Conservation (phyloP, 805 yeast species). For the Metschnikowia reukaufii region DNA sequence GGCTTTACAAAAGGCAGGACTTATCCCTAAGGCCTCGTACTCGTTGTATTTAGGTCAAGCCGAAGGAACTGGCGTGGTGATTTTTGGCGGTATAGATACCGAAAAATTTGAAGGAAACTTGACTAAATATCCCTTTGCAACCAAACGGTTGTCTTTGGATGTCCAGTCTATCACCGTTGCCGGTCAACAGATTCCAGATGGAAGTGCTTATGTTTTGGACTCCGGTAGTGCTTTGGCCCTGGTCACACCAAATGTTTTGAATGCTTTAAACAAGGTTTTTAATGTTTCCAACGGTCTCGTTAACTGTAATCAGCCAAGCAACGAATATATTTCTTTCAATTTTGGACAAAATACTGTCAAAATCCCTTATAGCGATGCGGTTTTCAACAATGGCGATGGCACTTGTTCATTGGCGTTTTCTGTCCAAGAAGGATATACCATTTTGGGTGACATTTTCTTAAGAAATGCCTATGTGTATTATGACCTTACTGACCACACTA, state of each 20-base stretch:
- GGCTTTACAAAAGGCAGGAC: slow-evolving; percentile 56
- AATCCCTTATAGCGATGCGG: slow-evolving; percentile 14
- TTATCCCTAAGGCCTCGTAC: slow-evolving; percentile 55
- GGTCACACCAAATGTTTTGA: slow-evolving; percentile 8
- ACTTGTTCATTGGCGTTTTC: slow-evolving; percentile 15
- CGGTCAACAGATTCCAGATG: slow-evolving; percentile 7
- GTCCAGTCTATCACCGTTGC: slow-evolving; percentile 9
- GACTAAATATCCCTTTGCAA: slow-evolving; percentile 5
- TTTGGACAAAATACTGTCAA: slow-evolving; percentile 14
- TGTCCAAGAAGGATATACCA: slow-evolving; percentile 8
- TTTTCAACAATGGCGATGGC: slow-evolving; percentile 11
- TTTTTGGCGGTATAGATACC: slow-evolving; percentile 45
- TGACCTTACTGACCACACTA: slow-evolving; percentile 18
- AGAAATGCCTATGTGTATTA: slow-evolving; percentile 21
- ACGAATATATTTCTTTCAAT: slow-evolving; percentile 14
- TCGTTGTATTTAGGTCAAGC: slow-evolving; percentile 57
- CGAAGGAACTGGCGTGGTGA: slow-evolving; percentile 30
- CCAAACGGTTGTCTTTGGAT: slow-evolving; percentile 9
- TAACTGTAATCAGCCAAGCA: slow-evolving; percentile 17
- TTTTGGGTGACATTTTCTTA: slow-evolving; percentile 21
- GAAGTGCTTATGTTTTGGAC: slow-evolving; percentile 14
- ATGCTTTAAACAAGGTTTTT: slow-evolving; percentile 11
- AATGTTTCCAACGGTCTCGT: slow-evolving; percentile 10
- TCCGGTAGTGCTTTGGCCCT: slow-evolving; percentile 17
- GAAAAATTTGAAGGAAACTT: slow-evolving; percentile 30